phyloP scores from a whole-genome alignment of 2,329 filamentous ascomycete genomes.

The Colletotrichum ledebouriae region DNA sequence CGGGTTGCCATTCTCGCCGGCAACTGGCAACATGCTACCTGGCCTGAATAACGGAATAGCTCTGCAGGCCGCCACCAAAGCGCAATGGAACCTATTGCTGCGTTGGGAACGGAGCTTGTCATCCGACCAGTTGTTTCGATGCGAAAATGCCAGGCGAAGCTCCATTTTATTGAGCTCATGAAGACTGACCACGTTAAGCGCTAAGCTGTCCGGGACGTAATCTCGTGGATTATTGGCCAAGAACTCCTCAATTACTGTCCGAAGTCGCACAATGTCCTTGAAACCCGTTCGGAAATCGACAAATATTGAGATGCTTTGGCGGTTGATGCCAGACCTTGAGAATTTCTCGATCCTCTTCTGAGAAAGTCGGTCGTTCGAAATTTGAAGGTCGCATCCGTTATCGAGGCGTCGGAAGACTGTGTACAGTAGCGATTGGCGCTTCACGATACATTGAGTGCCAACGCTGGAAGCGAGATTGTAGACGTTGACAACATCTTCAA shows the following conservation, averaged over 20 bases:
- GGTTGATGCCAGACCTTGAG: conserved; percentile 72
- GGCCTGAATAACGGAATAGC: conserved; percentile 72
- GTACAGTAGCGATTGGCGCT: conserved; percentile 51
- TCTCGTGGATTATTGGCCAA: conserved; percentile 71
- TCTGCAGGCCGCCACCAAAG: conserved; percentile 75
- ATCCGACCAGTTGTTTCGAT: conserved; percentile 82
- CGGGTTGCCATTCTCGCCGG: conserved; percentile 41
- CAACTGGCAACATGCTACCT: conserved; percentile 23
- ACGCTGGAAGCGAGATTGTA: conserved; percentile 55
- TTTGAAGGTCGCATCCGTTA: conserved; percentile 49
- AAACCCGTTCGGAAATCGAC: conserved; percentile 79
- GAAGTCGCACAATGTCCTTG: conserved; percentile 75
- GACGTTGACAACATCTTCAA: conserved; percentile 78
- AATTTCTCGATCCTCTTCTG: conserved; percentile 79
- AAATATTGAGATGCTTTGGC: conserved; percentile 74
- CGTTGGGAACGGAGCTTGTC: conserved; percentile 77
- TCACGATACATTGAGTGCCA: conserved; percentile 45
- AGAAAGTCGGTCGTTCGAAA: conserved; percentile 75
- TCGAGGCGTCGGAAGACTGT: conserved; percentile 52
- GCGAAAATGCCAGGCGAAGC: conserved; percentile 71
- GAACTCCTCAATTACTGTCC: conserved; percentile 73
- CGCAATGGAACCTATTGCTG: conserved; percentile 81
- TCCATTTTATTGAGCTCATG: conserved; percentile 49
- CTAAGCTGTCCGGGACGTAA: conserved; percentile 73
- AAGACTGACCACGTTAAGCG: conserved; percentile 74